phyloP scores from a whole-genome alignment of 2,329 filamentous ascomycete genomes.

The Verticillium albo-atrum region DNA sequence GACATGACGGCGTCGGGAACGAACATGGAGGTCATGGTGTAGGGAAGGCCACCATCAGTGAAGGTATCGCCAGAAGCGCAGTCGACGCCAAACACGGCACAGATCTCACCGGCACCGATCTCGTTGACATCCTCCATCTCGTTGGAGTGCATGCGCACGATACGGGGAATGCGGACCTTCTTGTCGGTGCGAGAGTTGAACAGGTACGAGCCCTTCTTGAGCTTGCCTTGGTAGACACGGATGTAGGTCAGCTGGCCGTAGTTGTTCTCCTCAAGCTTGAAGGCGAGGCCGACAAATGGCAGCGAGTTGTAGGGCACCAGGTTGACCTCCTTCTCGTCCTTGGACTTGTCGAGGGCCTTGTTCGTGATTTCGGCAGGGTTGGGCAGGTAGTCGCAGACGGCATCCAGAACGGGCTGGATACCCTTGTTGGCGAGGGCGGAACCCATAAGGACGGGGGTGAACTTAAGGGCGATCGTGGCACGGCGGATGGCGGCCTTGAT shows the following conservation, averaged over 20 bases:
- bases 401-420: slow-evolving; percentile 94
- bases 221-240: slow-evolving; percentile 90
- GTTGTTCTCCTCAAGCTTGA: slow-evolving; percentile 98
- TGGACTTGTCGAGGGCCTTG: slow-evolving; percentile 77
- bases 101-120: slow-evolving; percentile 95
- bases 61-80: slow-evolving; percentile 98
- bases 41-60: slow-evolving; percentile 86
- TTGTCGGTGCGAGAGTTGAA: slow-evolving; percentile 93
- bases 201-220: slow-evolving; percentile 84
- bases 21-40: slow-evolving; percentile 97
- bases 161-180: slow-evolving; percentile 93
- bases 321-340: slow-evolving; percentile 74
- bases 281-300: slow-evolving; percentile 91
- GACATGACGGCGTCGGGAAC: slow-evolving; percentile 98
- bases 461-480: slow-evolving; percentile 83
- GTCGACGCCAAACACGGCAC: slow-evolving; percentile 95
- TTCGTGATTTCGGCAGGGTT: slow-evolving; percentile 89
- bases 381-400: slow-evolving; percentile 91
- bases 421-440: slow-evolving; percentile 92
- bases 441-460: slow-evolving; percentile 94
- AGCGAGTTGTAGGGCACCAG: slow-evolving; percentile 90
- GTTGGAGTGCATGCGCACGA: slow-evolving; percentile 98
- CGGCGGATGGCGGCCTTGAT: slow-evolving; percentile 90
- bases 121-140: slow-evolving; percentile 97
- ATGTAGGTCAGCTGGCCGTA: slow-evolving; percentile 98